Conservation (phyloP, 257 asterid species). For the Penstemon newberryi region DNA sequence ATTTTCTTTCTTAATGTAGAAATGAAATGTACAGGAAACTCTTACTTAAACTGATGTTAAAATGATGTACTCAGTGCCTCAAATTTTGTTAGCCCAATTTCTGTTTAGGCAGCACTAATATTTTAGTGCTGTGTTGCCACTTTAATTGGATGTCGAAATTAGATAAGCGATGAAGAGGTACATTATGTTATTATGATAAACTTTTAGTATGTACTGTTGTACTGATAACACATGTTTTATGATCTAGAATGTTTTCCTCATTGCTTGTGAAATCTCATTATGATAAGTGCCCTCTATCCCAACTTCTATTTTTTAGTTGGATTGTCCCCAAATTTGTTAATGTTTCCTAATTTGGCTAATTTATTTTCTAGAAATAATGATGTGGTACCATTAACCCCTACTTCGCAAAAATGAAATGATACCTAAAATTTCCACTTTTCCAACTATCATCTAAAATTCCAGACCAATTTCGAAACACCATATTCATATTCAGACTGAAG, state of each 20-base stretch:
- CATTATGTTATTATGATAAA: neutral
- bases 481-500: too few relatives aligned
- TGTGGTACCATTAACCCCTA: too few relatives aligned
- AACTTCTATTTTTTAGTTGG: too few relatives aligned
- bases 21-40: neutral
- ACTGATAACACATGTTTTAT: neutral
- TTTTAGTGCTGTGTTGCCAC: neutral
- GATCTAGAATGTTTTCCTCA: neutral
- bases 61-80: neutral
- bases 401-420: too few relatives aligned
- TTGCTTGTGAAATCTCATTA: constrained; percentile 5
- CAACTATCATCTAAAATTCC: too few relatives aligned
- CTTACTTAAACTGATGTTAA: neutral
- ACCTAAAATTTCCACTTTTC: too few relatives aligned
- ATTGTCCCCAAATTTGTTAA: too few relatives aligned
- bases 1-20: neutral
- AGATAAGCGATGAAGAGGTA: neutral
- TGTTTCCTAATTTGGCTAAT: too few relatives aligned
- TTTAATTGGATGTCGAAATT: constrained; percentile 5
- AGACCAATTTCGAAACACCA: too few relatives aligned
- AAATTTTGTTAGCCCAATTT: constrained; percentile 14
- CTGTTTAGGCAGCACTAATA: neutral
- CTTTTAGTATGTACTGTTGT: neutral
- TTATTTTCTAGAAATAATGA: too few relatives aligned
- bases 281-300: neutral